Base-by-base conservation (phyloP, 768 basidiomycete species). In the Termitomyces sp. region DNA sequence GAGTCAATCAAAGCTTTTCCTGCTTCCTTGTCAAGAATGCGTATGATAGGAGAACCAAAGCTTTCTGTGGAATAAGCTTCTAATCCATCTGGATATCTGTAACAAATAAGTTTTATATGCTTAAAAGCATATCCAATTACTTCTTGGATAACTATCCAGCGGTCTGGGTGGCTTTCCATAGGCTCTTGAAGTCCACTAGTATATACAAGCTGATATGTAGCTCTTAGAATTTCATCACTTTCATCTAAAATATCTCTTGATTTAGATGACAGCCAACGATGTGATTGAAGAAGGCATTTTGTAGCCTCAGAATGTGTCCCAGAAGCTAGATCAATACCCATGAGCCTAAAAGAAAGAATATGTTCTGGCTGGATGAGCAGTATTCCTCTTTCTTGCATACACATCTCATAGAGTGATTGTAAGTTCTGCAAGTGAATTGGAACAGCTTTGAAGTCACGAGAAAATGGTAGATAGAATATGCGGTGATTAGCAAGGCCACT, bases 331-430 rank as follows among this genome's bases (percentile, higher is more conserved):
- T 84, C 76, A 24, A 82, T 67, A 3, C 71, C 73, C 73, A 79
- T 75, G 18, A 84, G 69, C 61, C 75, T 73, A 58, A 80, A 78
- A 0, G 83, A 84, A 3, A 84, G 70, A 13, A 82, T 68, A 31
- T 85, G 80, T 48, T 84, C 82, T 0, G 83, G 84, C 49, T 84
- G 83, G 12, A 71, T 58, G 0, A 85, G 69, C 13, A 83, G 64
- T n/a, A 85, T 63, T 0, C 83, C 83, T 8, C 71, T 66, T 20
- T 66, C 65, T 0, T 54, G 54, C 61, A 68, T 69, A 55, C 83
- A 85, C 45, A 73, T 70, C 27, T 66, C 57, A 61, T 77, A 72
- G 6, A 84, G 46, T 6, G 52, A 27, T 7, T 57, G 63, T 12
- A 82, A 70, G 7, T 49, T 50, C 1, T 50, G n/a, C 6, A 70